These are phyloP conservation scores for Talaromyces funiculosus DNA, from an alignment of 2,329 filamentous ascomycete genomes.

Conservation along the genomic window DNA sequence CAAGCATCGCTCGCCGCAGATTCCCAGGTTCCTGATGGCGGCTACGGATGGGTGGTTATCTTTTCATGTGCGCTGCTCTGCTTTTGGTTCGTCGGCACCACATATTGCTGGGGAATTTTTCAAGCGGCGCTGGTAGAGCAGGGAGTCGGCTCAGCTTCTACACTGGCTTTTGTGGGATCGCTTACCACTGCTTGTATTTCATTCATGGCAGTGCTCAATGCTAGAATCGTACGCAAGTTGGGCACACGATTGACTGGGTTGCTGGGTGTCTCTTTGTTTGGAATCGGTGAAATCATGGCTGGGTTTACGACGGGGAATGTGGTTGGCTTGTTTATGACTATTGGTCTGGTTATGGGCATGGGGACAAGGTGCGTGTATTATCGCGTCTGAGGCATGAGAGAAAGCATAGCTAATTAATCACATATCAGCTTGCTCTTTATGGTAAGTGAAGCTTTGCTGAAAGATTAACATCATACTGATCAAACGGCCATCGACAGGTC, in stretches of 20 bases:
- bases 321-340: slow-evolving; percentile 44
- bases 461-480: neutral
- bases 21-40: slow-evolving; percentile 48
- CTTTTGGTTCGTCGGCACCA: slow-evolving; percentile 54
- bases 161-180: slow-evolving; percentile 55
- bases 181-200: slow-evolving; percentile 48
- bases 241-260: slow-evolving; percentile 46
- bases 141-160: slow-evolving; percentile 45
- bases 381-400: neutral
- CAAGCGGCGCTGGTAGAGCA: slow-evolving; percentile 52
- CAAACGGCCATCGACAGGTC: slow-evolving; percentile 46
- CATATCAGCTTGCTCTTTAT: slow-evolving; percentile 34
- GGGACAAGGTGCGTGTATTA: slow-evolving; percentile 37
- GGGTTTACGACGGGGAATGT: slow-evolving; percentile 45
- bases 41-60: slow-evolving; percentile 59
- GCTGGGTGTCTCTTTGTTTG: slow-evolving; percentile 48
- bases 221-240: slow-evolving; percentile 46
- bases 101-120: slow-evolving; percentile 57
- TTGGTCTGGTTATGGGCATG: slow-evolving; percentile 45
- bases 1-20: slow-evolving; percentile 44
- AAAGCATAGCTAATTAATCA: neutral
- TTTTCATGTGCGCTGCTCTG: slow-evolving; percentile 46
- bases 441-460: slow-evolving; percentile 27
- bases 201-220: slow-evolving; percentile 49
- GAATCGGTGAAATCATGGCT: slow-evolving; percentile 45